These are phyloP conservation scores for Bryopsis sp. DNA, from an alignment of 139 green algal species.

Conservation along the genomic window DNA sequence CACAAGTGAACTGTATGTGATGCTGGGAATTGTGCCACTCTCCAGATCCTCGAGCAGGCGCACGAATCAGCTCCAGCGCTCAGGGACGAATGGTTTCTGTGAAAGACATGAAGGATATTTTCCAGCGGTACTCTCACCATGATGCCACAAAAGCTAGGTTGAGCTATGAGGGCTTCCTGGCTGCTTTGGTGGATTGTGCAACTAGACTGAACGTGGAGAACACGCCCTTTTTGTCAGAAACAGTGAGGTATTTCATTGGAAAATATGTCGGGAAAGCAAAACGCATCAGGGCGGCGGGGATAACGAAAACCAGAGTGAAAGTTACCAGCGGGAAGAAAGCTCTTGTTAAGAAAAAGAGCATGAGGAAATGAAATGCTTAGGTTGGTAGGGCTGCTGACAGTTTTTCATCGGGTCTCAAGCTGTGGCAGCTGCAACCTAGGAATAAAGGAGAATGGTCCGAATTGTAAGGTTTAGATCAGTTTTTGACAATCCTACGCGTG, in stretches of 20 bases:
- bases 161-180: conserved; percentile 41
- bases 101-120: conserved; percentile 30
- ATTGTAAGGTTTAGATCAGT: too few species aligned
- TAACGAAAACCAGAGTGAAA: too few species aligned
- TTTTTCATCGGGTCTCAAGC: too few species aligned
- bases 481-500: too few species aligned
- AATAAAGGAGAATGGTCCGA: too few species aligned
- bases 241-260: conserved; percentile 31
- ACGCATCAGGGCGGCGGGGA: too few species aligned
- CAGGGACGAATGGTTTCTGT: conserved; percentile 31
- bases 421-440: too few species aligned
- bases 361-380: too few species aligned
- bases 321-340: too few species aligned
- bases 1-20: background rate
- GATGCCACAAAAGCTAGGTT: conserved; percentile 26
- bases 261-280: conserved; percentile 25
- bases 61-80: conserved; percentile 24
- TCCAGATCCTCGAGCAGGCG: conserved; percentile 28
- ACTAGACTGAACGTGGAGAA: conserved; percentile 24
- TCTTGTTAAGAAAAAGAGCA: too few species aligned
- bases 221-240: conserved; percentile 45
- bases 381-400: too few species aligned
- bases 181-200: conserved; percentile 32
- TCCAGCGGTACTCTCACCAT: conserved; percentile 23
- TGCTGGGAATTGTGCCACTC: background rate